phyloP scores from a whole-genome alignment of 352 stramenopile genomes.

The Phytophthora syringae region DNA sequence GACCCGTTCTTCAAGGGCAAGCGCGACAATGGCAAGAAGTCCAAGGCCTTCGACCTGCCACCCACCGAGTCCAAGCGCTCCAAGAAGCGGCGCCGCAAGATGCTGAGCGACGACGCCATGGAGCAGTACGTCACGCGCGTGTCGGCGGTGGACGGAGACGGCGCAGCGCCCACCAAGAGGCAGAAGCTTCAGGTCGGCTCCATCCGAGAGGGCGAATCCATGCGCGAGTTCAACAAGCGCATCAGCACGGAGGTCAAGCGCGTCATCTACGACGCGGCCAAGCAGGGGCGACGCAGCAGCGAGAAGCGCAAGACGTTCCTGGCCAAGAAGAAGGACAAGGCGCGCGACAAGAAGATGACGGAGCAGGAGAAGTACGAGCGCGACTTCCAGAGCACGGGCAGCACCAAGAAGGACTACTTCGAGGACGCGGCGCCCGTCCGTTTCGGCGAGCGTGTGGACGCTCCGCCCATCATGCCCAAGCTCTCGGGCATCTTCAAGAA shows the following conservation, averaged over 20 bases:
- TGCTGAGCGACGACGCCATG: conserved; percentile 62
- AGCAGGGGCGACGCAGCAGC: conserved; percentile 71
- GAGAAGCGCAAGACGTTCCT: conserved; percentile 85
- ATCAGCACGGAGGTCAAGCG: conserved; percentile 85
- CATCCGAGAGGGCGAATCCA: conserved; percentile 73
- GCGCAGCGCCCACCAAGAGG: conserved; percentile 30
- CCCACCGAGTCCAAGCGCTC: conserved; percentile 76
- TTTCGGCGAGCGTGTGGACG: conserved; percentile 84
- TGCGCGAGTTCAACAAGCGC: conserved; percentile 87
- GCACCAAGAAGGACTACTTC: conserved; percentile 79
- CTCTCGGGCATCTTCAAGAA: conserved; percentile 85
- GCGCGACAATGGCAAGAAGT: conserved; percentile 74
- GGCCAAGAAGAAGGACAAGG: conserved; percentile 82
- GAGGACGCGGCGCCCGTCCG: conserved; percentile 61
- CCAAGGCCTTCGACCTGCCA: conserved; percentile 69
- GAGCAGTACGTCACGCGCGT: conserved; percentile 70
- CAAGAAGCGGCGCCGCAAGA: conserved; percentile 83
- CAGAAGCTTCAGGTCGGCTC: conserved; percentile 60
- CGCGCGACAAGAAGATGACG: conserved; percentile 73
- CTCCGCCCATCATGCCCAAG: conserved; percentile 83
- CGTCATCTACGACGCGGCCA: conserved; percentile 86
- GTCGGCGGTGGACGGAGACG: conserved; percentile 48
- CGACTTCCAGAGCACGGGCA: conserved; percentile 74
- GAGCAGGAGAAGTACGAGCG: conserved; percentile 83
- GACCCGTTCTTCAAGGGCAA: conserved; percentile 89